Percentiles rank a stretch among this genome's conserved stretches.
Evolutionary conservation across 78 protist genomes (phyloP).

Genomic region (Guillardia theta): DNA sequence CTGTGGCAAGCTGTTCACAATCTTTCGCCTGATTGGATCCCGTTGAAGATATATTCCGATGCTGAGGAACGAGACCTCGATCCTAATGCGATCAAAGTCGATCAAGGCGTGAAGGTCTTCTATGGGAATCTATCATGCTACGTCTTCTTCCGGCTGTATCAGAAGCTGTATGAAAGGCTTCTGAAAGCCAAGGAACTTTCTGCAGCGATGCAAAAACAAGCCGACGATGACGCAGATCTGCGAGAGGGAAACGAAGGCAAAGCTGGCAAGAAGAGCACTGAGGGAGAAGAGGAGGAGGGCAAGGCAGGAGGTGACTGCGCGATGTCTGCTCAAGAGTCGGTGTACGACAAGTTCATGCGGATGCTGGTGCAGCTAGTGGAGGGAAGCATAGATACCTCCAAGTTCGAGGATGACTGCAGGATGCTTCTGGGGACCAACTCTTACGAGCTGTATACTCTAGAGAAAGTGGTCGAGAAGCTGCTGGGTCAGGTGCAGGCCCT

Average conservation of each 20-base stretch:
- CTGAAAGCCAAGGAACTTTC: background rate
- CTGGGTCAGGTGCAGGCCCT: slow-evolving; percentile 16
- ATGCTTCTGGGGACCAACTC: background rate
- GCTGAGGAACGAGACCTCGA: too few relatives aligned
- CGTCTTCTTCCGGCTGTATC: slow-evolving; percentile 34
- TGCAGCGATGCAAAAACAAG: background rate
- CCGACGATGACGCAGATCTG: background rate
- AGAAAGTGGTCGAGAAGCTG: slow-evolving; percentile 74
- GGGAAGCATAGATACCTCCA: background rate
- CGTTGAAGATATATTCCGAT: too few relatives aligned
- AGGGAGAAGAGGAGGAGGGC: background rate
- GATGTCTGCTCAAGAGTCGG: too few relatives aligned
- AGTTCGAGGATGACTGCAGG: background rate
- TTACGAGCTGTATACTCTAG: slow-evolving; percentile 85
- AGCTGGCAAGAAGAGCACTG: background rate
- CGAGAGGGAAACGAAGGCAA: background rate
- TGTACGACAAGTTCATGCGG: background rate
- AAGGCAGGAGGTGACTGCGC: background rate
- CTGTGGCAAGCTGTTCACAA: background rate
- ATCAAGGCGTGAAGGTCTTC: too few relatives aligned
- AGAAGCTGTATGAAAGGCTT: slow-evolving; percentile 11
- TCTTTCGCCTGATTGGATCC: too few relatives aligned
- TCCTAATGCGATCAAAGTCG: too few relatives aligned
- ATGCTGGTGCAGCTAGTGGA: background rate
- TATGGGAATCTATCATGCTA: background rate